Conservation (phyloP, 78 protist genomes). For the Dictyostelium discoideum region DNA sequence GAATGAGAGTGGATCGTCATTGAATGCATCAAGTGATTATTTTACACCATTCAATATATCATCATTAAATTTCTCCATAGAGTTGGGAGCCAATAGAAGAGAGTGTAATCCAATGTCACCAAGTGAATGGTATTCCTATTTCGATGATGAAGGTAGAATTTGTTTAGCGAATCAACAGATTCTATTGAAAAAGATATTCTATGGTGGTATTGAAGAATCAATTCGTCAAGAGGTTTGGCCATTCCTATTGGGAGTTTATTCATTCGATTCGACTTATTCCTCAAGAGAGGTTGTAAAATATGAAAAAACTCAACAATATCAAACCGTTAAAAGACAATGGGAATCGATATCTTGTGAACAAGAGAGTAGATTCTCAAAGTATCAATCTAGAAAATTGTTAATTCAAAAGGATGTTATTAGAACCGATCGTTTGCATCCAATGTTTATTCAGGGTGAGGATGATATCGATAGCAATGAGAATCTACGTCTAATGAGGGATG, state of each 20-base stretch:
- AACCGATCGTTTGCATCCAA: conserved; percentile 79
- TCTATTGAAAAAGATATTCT: conserved; percentile 68
- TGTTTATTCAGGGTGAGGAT: conserved; percentile 27
- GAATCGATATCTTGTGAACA: conserved; percentile 62
- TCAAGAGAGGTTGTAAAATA: conserved; percentile 29
- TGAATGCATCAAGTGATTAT: conserved; percentile 29
- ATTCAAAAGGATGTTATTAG: conserved; percentile 83
- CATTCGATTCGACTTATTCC: conserved; percentile 75
- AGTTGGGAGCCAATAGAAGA: conserved; percentile 43
- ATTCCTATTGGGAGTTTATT: conserved; percentile 56
- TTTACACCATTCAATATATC: conserved; percentile 66
- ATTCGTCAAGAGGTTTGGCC: conserved; percentile 84
- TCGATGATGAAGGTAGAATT: conserved; percentile 80
- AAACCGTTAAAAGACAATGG: conserved; percentile 73
- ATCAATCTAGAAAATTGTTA: conserved; percentile 9
- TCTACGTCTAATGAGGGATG: conserved; percentile 34
- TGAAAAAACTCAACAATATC: conserved; percentile 65
- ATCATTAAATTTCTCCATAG: conserved; percentile 20
- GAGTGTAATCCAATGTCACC: conserved; percentile 72
- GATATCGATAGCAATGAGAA: conserved; percentile 23
- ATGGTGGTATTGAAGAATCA: conserved; percentile 73
- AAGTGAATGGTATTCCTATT: conserved; percentile 70
- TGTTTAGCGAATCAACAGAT: conserved; percentile 41
- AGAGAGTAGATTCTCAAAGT: conserved; percentile 52
- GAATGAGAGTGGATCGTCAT: conserved; percentile 19